Evolutionary conservation across 2,329 filamentous ascomycete species (phyloP).

Genomic region (Trichothecium sympodiale): DNA sequence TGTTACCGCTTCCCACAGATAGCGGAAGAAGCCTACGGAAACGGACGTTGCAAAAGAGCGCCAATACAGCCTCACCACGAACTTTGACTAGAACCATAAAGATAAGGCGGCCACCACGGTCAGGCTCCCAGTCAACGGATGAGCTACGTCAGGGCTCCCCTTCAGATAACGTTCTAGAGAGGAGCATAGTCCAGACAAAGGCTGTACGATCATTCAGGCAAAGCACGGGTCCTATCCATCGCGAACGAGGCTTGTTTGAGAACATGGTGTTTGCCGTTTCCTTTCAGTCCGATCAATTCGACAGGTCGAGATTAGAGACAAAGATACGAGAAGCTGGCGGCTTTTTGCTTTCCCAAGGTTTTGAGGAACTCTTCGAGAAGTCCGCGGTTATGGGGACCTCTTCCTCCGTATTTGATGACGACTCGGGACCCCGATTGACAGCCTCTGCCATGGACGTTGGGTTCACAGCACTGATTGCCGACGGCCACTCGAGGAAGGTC

Average conservation of each 20-base stretch:
- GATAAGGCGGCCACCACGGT: constrained; percentile 14
- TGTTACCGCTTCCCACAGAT: constrained; percentile 1
- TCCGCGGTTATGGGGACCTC: constrained; percentile 21
- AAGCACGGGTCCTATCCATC: constrained; percentile 14
- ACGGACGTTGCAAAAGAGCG: constrained; percentile 7
- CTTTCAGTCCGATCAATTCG: constrained; percentile 34
- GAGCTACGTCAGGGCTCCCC: constrained; percentile 31
- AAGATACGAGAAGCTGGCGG: constrained; percentile 65
- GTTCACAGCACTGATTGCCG: constrained; percentile 78
- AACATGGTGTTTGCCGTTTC: constrained; percentile 86
- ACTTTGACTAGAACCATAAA: constrained; percentile 10
- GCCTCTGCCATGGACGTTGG: constrained; percentile 43
- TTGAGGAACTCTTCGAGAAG: constrained; percentile 66
- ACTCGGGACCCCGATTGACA: constrained; percentile 38
- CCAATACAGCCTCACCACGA: constrained; percentile 17
- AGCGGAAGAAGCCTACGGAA: constrained; percentile 9
- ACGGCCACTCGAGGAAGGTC: constrained; percentile 72
- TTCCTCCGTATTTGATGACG: constrained; percentile 17
- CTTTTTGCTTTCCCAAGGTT: constrained; percentile 59
- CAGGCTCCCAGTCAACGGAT: constrained; percentile 35
- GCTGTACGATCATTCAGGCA: constrained; percentile 14
- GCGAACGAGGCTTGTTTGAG: constrained; percentile 44
- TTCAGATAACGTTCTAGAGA: constrained; percentile 22
- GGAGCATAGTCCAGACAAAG: constrained; percentile 20
- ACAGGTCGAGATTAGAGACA: constrained; percentile 10